Evolutionary conservation across 768 basidiomycete genomes (phyloP), one percentile per base, ranked within the genome.

Genomic region (Termitomyces sp.): DNA sequence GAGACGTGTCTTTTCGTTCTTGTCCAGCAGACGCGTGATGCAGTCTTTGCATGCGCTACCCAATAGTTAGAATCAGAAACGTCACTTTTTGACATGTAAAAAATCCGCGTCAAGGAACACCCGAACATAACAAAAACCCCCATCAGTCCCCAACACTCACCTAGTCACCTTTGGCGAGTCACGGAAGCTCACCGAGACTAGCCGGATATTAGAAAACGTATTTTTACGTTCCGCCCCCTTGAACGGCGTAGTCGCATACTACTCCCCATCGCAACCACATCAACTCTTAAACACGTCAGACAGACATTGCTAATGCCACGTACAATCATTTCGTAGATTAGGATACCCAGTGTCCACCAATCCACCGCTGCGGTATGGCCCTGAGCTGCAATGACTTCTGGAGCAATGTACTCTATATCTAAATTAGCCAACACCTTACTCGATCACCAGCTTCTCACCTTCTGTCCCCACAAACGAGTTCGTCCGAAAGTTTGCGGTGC

Each of bases 401-500:
- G 96, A 43, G 96, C 94, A 70, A 99, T 98, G 80, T 99, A 99
- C 76, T 98, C 96, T 97, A 54, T 64, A 62, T 67, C 62, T 59
- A 65, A 64, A 61, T 65, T 61, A 63, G 62, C 60, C 3, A 35
- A 13, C 43, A 57, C 56, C 48, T 14, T 56, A 54, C 53, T 53
- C 60, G 58, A 70, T 65, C 60, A 63, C 53, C 49, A 65, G 51
- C 54, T 44, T 51, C 64, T 72, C 66, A 92, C 93, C 96, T 82
- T 99, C 97, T 28, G 97, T 99, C 28, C 97, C 97, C 65, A 99
- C 97, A 75, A 99, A 99, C 43, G 94, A 97, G 74, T 98, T 98
- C 22, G 97, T 98, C 71, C 96, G 83, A 75, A 98, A 97, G 75
- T 98, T 92, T 40, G 88, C 94, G 54, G 97, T 98, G 75, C 96